Conservation (phyloP, 306 rosid species). For the Acacia crassicarpa region DNA sequence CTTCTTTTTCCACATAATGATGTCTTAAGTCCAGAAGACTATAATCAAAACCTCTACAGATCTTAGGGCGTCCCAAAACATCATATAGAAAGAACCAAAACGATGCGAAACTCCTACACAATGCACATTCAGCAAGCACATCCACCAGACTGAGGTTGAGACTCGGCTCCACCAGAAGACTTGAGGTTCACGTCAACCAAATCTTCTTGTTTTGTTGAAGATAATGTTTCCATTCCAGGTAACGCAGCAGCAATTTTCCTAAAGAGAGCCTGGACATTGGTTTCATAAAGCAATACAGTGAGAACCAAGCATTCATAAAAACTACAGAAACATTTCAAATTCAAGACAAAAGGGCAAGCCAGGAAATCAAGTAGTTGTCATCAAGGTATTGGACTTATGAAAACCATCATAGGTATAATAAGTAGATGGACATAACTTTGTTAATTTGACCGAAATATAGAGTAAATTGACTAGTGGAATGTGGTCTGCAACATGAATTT, state of each 20-base stretch:
- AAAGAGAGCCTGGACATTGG: slow-evolving; percentile 64
- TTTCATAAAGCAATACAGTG: slow-evolving; percentile 30
- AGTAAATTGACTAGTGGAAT: slow-evolving; percentile 4
- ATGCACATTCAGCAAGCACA: slow-evolving; percentile 59
- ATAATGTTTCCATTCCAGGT: slow-evolving; percentile 91
- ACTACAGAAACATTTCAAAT: background rate
- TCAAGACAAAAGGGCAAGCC: background rate
- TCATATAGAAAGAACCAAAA: slow-evolving; percentile 31
- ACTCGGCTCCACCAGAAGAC: slow-evolving; percentile 53
- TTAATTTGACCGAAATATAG: background rate
- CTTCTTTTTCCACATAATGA: slow-evolving; percentile 21
- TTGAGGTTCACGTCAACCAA: slow-evolving; percentile 90
- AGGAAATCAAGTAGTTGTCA: background rate
- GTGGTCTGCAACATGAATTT: background rate
- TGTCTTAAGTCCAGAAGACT: slow-evolving; percentile 36
- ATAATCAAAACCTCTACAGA: slow-evolving; percentile 43
- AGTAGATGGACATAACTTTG: background rate
- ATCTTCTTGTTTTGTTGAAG: slow-evolving; percentile 85
- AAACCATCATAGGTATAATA: background rate
- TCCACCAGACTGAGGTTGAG: slow-evolving; percentile 66
- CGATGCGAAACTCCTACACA: slow-evolving; percentile 36
- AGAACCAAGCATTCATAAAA: background rate
- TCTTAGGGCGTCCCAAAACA: slow-evolving; percentile 33
- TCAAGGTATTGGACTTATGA: background rate
- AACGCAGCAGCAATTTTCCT: slow-evolving; percentile 92